Percentiles rank a stretch among this genome's conserved stretches.
phyloP scores from a whole-genome alignment of 179 eudicot genomes.

The Spinacia oleracea region DNA sequence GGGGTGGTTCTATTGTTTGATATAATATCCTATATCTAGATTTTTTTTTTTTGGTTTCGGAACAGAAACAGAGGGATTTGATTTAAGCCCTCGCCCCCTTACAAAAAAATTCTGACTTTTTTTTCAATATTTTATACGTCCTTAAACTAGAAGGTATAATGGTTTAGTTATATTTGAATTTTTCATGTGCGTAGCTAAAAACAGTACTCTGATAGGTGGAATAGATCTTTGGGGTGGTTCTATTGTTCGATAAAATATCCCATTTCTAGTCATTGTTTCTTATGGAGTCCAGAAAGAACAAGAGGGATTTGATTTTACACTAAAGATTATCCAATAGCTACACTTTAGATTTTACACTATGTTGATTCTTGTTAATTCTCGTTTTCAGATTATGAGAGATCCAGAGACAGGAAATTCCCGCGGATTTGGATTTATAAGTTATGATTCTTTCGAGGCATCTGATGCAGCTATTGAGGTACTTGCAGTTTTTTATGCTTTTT shows the following conservation, averaged over 20 bases:
- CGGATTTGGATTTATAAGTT: conserved; percentile 95
- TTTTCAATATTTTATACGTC: no score
- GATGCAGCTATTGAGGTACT: conserved; percentile 96
- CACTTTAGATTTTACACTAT: no score
- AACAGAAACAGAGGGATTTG: background rate
- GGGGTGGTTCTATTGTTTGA: no score
- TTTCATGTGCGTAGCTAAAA: background rate
- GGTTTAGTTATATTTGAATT: no score
- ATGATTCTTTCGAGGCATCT: conserved; percentile 96
- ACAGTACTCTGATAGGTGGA: background rate
- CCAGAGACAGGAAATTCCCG: conserved; percentile 96
- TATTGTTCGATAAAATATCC: background rate
- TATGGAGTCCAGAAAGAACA: background rate
- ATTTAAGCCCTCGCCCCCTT: no score
- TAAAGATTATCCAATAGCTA: background rate
- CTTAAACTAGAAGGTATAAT: no score
- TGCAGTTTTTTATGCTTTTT: background rate
- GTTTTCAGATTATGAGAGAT: conserved; percentile 93
- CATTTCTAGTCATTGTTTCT: background rate
- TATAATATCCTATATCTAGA: no score
- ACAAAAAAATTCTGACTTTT: no score
- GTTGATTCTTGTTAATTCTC: conserved; percentile 16
- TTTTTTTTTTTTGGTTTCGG: no score
- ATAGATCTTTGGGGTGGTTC: background rate
- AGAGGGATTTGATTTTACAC: background rate